Base-by-base conservation (phyloP, 129 eudicot species). In the Ambrosia artemisiifolia region DNA sequence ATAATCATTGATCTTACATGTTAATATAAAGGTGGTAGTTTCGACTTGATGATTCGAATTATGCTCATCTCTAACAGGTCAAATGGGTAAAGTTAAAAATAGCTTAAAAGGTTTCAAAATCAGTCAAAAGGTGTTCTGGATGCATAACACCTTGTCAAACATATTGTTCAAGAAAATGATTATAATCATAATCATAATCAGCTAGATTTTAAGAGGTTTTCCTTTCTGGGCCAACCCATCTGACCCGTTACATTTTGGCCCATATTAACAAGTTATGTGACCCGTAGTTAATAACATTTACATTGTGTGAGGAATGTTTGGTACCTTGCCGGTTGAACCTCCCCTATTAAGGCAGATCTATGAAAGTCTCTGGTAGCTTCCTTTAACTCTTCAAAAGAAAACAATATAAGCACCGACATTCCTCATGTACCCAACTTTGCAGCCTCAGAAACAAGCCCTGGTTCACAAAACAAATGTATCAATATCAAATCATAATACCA, bases 301-400 rank as follows among this genome's bases (percentile, higher is more conserved):
- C 71, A 62, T 61, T 40, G 36, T 24, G 36, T 11, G 63, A 57
- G 28, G 36, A 57, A 57, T 24, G n/a, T 35, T 63, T 18, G 40
- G 46, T 67, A 87, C 92, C 92, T 87, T 87, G 32, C 92, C 89
- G 11, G 64, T 64, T 61, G 87, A 81, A 73, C 92, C 85, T 84
- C 79, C 86, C 92, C 92, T 28, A 87, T 59, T 33, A 84, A 36
- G 82, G 74, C 64, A 54, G 85, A 84, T 67, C 46, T 66, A 55
- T 81, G 70, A 10, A 87, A 87, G 88, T 84, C 73, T 33, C 75
- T 76, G 55, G 92, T 87, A 66, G 92, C 92, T 34, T 82, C 85
- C 73, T 78, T 87, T 51, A 87, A 65, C 80, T 87, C 92, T 35
- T 77, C 83, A 60, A 80, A 72, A 18, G 89, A 57, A 82, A 81